Conservation (phyloP, 2,329 filamentous ascomycete species). For the Fusarium incarnatum region DNA sequence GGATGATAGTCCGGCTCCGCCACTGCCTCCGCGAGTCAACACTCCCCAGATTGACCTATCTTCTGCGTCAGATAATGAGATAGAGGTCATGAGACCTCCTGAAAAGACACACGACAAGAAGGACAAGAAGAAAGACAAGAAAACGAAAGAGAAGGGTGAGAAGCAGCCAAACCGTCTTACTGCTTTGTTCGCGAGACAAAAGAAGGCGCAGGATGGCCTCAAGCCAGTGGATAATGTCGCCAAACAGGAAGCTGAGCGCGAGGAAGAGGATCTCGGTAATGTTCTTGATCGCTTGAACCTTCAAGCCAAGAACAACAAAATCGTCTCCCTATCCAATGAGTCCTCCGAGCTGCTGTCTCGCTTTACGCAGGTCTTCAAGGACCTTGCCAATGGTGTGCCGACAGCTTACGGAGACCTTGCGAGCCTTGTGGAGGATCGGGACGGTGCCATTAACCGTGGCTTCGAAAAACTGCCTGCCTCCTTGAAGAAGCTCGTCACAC, state of each 20-base stretch:
- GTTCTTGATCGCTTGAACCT: slow-evolving; percentile 89
- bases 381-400: slow-evolving; percentile 90
- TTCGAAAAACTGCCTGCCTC: slow-evolving; percentile 79
- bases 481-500: slow-evolving; percentile 86
- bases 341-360: slow-evolving; percentile 83
- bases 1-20: slow-evolving; percentile 60
- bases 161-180: slow-evolving; percentile 53
- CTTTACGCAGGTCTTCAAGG: slow-evolving; percentile 92
- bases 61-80: slow-evolving; percentile 36
- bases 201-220: slow-evolving; percentile 55
- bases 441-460: slow-evolving; percentile 68
- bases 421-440: slow-evolving; percentile 68
- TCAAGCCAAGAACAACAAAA: slow-evolving; percentile 84
- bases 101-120: slow-evolving; percentile 49
- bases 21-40: slow-evolving; percentile 66
- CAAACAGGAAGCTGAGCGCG: slow-evolving; percentile 58
- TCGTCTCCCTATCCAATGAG: slow-evolving; percentile 85
- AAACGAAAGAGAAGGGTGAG: slow-evolving; percentile 49
- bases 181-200: slow-evolving; percentile 53
- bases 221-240: slow-evolving; percentile 55
- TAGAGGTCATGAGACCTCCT: slow-evolving; percentile 47
- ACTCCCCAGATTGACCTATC: slow-evolving; percentile 60
- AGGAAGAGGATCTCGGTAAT: slow-evolving; percentile 78
- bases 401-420: slow-evolving; percentile 93
- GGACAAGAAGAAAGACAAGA: slow-evolving; percentile 48